These are phyloP conservation scores for Climacium dendroides DNA, from an alignment of 225 moss, liverwort and hornwort species.

Conservation along the genomic window DNA sequence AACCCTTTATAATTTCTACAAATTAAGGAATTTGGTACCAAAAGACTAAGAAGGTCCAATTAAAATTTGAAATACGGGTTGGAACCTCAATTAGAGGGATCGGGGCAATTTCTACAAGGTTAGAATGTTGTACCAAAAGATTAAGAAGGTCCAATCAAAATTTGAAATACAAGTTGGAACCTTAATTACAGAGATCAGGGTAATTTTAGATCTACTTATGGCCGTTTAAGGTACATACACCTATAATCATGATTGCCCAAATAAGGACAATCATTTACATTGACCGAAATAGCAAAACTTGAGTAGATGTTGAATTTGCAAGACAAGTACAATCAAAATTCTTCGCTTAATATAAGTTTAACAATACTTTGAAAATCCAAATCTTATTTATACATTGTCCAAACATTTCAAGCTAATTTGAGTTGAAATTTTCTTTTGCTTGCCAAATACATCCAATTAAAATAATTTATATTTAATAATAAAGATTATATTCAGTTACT, in stretches of 20 bases:
- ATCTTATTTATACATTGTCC: not conserved
- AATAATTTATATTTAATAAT: too few species aligned
- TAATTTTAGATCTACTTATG: too few species aligned
- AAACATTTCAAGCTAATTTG: not conserved
- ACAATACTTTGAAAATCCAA: not conserved
- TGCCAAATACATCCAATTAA: not conserved
- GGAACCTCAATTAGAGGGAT: accelerated
- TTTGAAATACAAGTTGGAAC: too few species aligned
- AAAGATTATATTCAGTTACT: accelerated
- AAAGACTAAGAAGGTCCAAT: not conserved
- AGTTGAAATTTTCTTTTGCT: not conserved
- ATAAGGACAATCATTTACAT: accelerated
- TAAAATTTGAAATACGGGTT: not conserved
- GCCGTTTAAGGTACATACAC: accelerated
- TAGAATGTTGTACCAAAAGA: too few species aligned
- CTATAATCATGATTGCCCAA: not conserved
- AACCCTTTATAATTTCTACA: accelerated
- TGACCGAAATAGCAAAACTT: not conserved
- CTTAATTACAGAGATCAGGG: too few species aligned
- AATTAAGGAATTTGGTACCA: too few species aligned
- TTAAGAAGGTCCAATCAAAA: too few species aligned
- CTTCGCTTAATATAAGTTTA: not conserved
- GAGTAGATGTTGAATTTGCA: not conserved
- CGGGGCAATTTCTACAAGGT: too few species aligned
- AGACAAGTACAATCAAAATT: not conserved